Evolutionary conservation across 768 basidiomycete species (phyloP), one percentile per base, ranked within the genome.

Genomic region (Myochromella boudieri): DNA sequence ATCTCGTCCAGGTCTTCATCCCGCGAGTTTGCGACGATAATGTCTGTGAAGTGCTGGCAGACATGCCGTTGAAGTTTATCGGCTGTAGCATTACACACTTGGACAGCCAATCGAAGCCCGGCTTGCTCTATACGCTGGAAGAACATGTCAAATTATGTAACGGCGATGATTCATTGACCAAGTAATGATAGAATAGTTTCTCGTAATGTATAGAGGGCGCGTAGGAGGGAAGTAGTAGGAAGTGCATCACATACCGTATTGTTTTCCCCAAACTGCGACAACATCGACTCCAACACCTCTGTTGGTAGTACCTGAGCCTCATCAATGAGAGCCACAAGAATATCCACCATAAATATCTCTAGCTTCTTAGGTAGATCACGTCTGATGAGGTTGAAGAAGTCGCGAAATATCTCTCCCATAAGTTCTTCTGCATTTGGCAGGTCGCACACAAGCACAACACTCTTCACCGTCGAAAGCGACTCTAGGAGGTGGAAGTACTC

Each of bases 401-500:
- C 84, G 56, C 82, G 82, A 66, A 98, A 97, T 50, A 92, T 81
- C 32, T 89, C 84, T 42, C 70, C 64, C 72, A 94, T 82, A 50
- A 97, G 78, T 40, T 92, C 87, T 49, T 97, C 95, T 9, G 84
- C 82, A 27, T 81, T 82, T 3, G 87, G 90, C 11, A 97, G 78
- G 67, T 98, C 95, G 67, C 91, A 93, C 12, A 97, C 84, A 56
- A 98, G 80, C 10, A 94, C 91, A 24, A 97, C 86, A 56, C 87
- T 91, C 77, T 97, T 97, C 60, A 97, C 94, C 26, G 88, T 89
- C 1, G 93, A 90, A 20, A 99, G 75, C 20, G 86, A 91, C 58
- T 98, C 93, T 22, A 98, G 78, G n/a, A 97, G 78, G 60, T 94
- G 92, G 58, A 86, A 95, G 67, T 97, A 98, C 66, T 97, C 87